A percentile compares a stretch with the other conserved stretches of the same genome.
Conservation (phyloP, 306 rosid genomes). For the Purshia tridentata region DNA sequence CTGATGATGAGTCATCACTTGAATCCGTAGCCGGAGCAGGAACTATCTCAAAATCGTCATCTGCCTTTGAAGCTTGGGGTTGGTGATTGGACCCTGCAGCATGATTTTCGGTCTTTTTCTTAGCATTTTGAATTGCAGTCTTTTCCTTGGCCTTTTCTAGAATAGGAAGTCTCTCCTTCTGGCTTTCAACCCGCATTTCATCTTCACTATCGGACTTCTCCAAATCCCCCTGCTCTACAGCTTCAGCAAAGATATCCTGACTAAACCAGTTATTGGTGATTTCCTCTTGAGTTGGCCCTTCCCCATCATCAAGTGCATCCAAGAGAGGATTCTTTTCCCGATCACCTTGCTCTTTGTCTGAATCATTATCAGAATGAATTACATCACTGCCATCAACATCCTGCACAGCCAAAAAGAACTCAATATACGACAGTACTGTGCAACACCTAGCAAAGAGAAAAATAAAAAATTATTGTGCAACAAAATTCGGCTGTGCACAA, state of each 20-base stretch:
- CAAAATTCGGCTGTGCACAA: too few relatives aligned
- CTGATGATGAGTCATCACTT: constrained; percentile 70
- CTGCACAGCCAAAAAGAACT: constrained; percentile 44
- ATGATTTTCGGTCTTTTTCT: constrained; percentile 30
- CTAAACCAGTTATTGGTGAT: constrained; percentile 75
- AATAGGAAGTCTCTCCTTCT: constrained; percentile 30
- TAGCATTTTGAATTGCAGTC: constrained; percentile 26
- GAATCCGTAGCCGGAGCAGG: constrained; percentile 86
- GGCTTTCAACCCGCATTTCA: constrained; percentile 60
- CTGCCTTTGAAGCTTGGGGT: constrained; percentile 39
- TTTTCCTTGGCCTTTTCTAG: constrained; percentile 42
- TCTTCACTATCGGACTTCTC: constrained; percentile 49
- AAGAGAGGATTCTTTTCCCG: constrained; percentile 80
- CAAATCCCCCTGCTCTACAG: constrained; percentile 69
- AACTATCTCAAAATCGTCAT: constrained; percentile 69
- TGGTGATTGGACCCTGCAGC: constrained; percentile 19
- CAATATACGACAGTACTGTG: neutral
- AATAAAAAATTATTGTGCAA: too few relatives aligned
- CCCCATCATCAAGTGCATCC: constrained; percentile 73
- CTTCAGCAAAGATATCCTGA: constrained; percentile 87
- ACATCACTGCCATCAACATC: constrained; percentile 51
- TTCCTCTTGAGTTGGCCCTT: constrained; percentile 68
- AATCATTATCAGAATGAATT: constrained; percentile 58
- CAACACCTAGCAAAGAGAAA: neutral
- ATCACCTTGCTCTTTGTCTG: constrained; percentile 58